These are phyloP conservation scores for Apiotrichum gamsii DNA, from an alignment of 1,284 basidiomycete species.

Conservation along the genomic window DNA sequence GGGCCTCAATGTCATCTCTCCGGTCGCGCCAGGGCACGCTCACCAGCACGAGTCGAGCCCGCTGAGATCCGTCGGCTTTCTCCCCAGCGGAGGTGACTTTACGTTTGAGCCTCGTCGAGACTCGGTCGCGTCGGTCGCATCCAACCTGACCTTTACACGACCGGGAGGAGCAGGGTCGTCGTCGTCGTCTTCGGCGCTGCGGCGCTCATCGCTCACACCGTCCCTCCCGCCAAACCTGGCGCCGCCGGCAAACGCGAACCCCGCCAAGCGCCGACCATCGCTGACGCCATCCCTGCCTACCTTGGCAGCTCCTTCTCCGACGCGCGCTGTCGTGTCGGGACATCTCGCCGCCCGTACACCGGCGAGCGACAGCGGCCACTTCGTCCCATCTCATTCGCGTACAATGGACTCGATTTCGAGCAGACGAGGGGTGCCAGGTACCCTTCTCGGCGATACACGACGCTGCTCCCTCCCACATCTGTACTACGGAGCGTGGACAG, in stretches of 20 bases:
- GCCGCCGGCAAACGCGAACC: constrained; percentile 11
- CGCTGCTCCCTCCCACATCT: constrained; percentile 41
- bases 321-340: constrained; percentile 28
- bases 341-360: constrained; percentile 5
- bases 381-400: constrained; percentile 10
- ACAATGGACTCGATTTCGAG: constrained; percentile 8
- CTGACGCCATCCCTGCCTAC: constrained; percentile 33
- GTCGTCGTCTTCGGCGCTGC: too few relatives aligned
- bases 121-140: constrained; percentile 25
- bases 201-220: constrained; percentile 38
- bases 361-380: constrained; percentile 20
- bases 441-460: constrained; percentile 11
- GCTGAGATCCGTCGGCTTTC: constrained; percentile 31
- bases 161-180: constrained; percentile 7
- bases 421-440: constrained; percentile 2
- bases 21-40: constrained; percentile 29
- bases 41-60: constrained; percentile 2
- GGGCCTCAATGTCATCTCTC: constrained; percentile 45
- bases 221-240: constrained; percentile 24
- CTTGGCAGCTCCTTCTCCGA: constrained; percentile 34
- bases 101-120: constrained; percentile 11
- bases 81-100: constrained; percentile 3
- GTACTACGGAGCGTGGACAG: constrained; percentile 28
- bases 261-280: constrained; percentile 27
- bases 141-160: constrained; percentile 36